Conservation (phyloP, 805 yeast genomes). For the Candida hungchunana region DNA sequence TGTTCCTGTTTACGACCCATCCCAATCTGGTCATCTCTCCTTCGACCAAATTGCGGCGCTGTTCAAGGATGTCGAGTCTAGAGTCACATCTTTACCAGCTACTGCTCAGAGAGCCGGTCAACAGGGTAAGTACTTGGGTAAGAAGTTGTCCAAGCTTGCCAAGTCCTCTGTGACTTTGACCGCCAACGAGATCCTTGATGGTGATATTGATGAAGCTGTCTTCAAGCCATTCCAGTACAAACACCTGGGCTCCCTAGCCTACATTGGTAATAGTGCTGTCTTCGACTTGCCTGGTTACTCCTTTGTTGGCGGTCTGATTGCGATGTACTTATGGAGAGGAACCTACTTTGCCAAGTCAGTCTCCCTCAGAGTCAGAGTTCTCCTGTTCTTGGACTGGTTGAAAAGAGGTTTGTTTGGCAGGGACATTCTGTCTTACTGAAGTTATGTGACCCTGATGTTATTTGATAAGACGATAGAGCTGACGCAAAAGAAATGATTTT, state of each 20-base stretch:
- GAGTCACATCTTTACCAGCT: conserved; percentile 65
- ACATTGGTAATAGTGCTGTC: conserved; percentile 67
- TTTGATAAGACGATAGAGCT: conserved; percentile 3
- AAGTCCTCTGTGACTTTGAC: conserved; percentile 39
- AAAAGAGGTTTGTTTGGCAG: conserved; percentile 57
- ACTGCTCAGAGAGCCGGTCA: conserved; percentile 73
- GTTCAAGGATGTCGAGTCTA: conserved; percentile 52
- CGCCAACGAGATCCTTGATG: conserved; percentile 43
- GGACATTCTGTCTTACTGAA: conserved; percentile 32
- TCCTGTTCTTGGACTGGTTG: conserved; percentile 64
- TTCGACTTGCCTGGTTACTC: conserved; percentile 60
- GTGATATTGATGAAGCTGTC: conserved; percentile 52
- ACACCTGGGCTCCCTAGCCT: conserved; percentile 65
- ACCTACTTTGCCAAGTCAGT: conserved; percentile 68
- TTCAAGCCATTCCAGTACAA: conserved; percentile 57
- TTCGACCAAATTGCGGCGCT: conserved; percentile 48
- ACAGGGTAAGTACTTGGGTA: conserved; percentile 64
- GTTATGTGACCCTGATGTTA: neutral
- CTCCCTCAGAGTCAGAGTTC: conserved; percentile 56
- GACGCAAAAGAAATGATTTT: conserved; percentile 3
- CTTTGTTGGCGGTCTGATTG: conserved; percentile 60
- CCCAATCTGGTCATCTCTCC: conserved; percentile 44
- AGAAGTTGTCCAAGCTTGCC: conserved; percentile 52
- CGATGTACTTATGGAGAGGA: conserved; percentile 73
- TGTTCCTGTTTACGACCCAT: conserved; percentile 48